Percentiles rank a stretch among this genome's conserved stretches.
These are phyloP conservation scores for Serpula lacrymans DNA, from an alignment of 768 basidiomycete species.

Conservation along the genomic window DNA sequence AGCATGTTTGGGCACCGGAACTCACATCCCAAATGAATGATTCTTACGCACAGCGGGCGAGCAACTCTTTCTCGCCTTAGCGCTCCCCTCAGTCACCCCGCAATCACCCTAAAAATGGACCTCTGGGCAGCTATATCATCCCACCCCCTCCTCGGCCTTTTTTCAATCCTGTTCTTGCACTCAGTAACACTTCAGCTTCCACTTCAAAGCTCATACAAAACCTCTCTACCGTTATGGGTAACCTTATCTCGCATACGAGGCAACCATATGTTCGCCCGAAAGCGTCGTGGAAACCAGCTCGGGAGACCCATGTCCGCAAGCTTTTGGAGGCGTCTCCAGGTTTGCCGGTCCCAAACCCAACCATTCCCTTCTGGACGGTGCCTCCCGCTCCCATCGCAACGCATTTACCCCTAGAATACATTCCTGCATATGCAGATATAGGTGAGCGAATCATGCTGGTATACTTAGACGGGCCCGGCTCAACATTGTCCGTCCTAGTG, in stretches of 20 bases:
- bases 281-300: too few relatives aligned
- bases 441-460: slow-evolving; percentile 20
- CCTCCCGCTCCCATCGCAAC: slow-evolving; percentile 47
- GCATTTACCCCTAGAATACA: slow-evolving; percentile 14
- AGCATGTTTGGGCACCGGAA: too few relatives aligned
- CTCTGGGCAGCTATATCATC: not conserved
- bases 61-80: too few relatives aligned
- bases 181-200: not conserved
- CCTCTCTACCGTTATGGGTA: slow-evolving; percentile 1
- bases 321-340: too few relatives aligned
- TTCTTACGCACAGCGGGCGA: too few relatives aligned
- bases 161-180: too few relatives aligned
- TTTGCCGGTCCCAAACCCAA: slow-evolving; percentile 53
- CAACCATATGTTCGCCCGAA: too few relatives aligned
- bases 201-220: slow-evolving; percentile 1
- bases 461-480: not conserved
- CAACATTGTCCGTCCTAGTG: slow-evolving; percentile 22
- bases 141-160: too few relatives aligned
- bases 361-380: slow-evolving; percentile 60
- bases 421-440: slow-evolving; percentile 56
- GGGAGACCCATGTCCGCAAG: too few relatives aligned
- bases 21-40: too few relatives aligned
- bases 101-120: not conserved
- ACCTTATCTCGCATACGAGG: not conserved
- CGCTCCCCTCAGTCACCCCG: not conserved